Base-by-base conservation (phyloP, 2,329 filamentous ascomycete species). In the Talaromyces piceae region DNA sequence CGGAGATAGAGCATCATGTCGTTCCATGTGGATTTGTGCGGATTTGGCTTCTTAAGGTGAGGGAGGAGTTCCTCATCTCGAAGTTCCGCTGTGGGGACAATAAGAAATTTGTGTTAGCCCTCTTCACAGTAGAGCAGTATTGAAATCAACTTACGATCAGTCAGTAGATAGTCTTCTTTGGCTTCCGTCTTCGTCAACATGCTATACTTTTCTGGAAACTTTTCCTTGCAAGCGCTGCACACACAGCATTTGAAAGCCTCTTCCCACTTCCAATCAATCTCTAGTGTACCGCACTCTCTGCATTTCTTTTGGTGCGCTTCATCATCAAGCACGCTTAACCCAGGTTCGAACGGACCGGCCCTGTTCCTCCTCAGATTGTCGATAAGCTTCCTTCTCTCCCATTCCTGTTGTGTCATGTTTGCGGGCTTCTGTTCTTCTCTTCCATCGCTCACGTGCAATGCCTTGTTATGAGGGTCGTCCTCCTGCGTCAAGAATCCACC, bases 1-100 rank as follows among this genome's bases (percentile, higher is more conserved):
- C 93, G 86, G 20, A 98, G 76, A 66, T 93, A 98, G 2, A 98
- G 79, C 85, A 95, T 95, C 93, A 98, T 98, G 74, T 95, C 89
- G 68, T 96, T 90, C 88, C 90, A 98, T 53, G 91, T 90, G 0
- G 87, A 83, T 67, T 96, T 96, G 71, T 96, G 93, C 0, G 93
- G 93, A 61, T 98, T 98, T 1, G 93, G 91, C 28, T 85, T 84
- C 49, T 87, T 86, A 7, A 98, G 77, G 66, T 94, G 91, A 0
- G 91, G 91, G 0, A 98, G 77, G 1, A 98, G 75, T 13, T 91
- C 86, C 52, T 83, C 80, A 63, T 98, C 93, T 60, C 86, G 86
- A n/a, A 98, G 78, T 67, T 98, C 93, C 30, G 91, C 88, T 87
- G 57, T 13, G 45, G 13, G n/a, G n/a, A n/a, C n/a, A n/a, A n/a